Conservation (phyloP, 306 rosid species). For the Castanea crenata region DNA sequence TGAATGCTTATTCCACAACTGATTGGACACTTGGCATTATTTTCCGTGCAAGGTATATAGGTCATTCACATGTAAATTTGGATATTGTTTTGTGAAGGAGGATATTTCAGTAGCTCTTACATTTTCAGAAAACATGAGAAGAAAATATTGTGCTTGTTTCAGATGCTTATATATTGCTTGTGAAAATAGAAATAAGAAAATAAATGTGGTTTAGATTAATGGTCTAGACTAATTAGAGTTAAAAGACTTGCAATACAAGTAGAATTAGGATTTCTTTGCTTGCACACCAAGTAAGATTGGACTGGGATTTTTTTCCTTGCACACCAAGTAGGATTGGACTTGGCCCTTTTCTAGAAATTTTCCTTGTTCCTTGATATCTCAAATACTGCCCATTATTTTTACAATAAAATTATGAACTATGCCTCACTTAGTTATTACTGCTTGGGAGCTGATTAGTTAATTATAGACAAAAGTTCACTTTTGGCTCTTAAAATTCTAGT, state of each 20-base stretch:
- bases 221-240: too few species aligned
- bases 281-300: too few species aligned
- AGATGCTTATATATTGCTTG: constrained; percentile 2
- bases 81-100: background rate
- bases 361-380: too few species aligned
- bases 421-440: background rate
- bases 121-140: constrained; percentile 8
- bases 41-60: constrained; percentile 56
- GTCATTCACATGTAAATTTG: constrained; percentile 16
- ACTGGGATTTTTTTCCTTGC: too few species aligned
- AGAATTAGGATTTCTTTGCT: too few species aligned
- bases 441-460: background rate
- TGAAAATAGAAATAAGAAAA: too few species aligned
- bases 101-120: constrained; percentile 11
- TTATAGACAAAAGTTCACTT: too few species aligned
- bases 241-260: too few species aligned
- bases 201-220: too few species aligned
- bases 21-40: constrained; percentile 68
- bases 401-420: background rate
- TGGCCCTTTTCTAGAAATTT: too few species aligned
- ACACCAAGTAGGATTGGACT: too few species aligned
- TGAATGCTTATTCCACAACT: constrained; percentile 52
- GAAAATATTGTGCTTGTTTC: background rate
- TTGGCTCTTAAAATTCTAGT: too few species aligned
- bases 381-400: background rate